These are phyloP conservation scores for Amphirosellinia nigrospora DNA, from an alignment of 495 filamentous ascomycete genomes.

Conservation along the genomic window DNA sequence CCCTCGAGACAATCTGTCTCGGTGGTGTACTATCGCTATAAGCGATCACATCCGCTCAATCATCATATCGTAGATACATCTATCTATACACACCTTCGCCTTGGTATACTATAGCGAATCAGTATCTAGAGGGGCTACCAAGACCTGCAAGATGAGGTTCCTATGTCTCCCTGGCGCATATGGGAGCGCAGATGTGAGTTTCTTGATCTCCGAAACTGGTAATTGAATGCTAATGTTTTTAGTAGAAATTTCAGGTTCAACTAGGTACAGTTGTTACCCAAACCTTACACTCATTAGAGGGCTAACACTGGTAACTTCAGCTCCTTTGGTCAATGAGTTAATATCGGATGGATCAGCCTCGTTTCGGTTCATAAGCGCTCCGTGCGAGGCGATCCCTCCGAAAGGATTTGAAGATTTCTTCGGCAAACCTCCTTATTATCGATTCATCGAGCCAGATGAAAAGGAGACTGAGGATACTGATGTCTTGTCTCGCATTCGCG, in stretches of 20 bases:
- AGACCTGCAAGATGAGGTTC: slow-evolving; percentile 45
- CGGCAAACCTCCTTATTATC: slow-evolving; percentile 55
- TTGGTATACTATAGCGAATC: slow-evolving; percentile 12
- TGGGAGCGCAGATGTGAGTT: slow-evolving; percentile 58
- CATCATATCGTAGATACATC: not conserved
- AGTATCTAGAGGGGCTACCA: slow-evolving; percentile 18
- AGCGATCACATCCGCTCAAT: slow-evolving; percentile 9
- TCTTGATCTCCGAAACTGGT: slow-evolving; percentile 11
- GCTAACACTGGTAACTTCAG: slow-evolving; percentile 35
- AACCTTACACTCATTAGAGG: not conserved
- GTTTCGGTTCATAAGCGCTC: slow-evolving; percentile 56
- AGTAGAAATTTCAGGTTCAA: slow-evolving; percentile 60
- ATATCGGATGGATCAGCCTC: slow-evolving; percentile 49
- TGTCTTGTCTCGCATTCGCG: slow-evolving; percentile 55
- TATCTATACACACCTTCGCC: not conserved
- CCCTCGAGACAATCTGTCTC: slow-evolving; percentile 1
- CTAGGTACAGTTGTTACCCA: slow-evolving; percentile 43
- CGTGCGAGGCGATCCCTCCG: slow-evolving; percentile 53
- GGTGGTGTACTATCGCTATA: slow-evolving; percentile 17
- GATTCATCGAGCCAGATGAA: slow-evolving; percentile 57
- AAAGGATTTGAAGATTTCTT: slow-evolving; percentile 60
- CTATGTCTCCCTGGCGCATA: slow-evolving; percentile 54
- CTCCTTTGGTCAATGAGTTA: slow-evolving; percentile 55
- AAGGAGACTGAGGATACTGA: slow-evolving; percentile 50
- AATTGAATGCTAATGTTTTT: slow-evolving; percentile 30